Base-by-base conservation (phyloP, 345 rosid genomes). In the Corymbia maculata region DNA sequence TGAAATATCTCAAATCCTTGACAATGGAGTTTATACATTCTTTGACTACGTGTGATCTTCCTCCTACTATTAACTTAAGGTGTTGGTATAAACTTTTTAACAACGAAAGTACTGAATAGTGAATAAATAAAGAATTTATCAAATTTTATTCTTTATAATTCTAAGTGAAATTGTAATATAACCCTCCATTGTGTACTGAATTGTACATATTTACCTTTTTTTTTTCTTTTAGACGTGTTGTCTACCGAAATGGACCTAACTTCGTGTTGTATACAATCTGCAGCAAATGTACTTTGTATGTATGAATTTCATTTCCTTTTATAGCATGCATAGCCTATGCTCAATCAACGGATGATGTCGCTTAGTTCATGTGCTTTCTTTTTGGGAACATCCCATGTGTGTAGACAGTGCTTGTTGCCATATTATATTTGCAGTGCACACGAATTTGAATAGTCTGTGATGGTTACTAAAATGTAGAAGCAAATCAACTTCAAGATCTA, bases 151-250 rank as follows among this genome's bases (percentile, higher is more conserved):
- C 22, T 64, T n/a, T 64, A n/a, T n/a, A 36, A n/a, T 64, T 32
- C 75, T 64, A 64, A 64, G 75, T 64, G 19, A 64, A 64, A 64
- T n/a, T 64, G 75, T n/a, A 64, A 64, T 64, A 64, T n/a, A 64
- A 64, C 19, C 1, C 16, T n/a, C 30, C 6, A 64, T n/a, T n/a
- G 75, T n/a, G 17, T 13, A 64, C 75, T 36, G 17, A 28, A 64
- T 64, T 64, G 75, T 4, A n/a, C 75, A 64, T 64, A n/a, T 64
- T 64, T n/a, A 13, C 36, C n/a, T 26, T 11, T 10, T 57, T 59
- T 24, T 57, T 24, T 59, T 26, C 24, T 11, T 59, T 24, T 6
- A 64, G 75, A n/a, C 0, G 17, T 32, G 16, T n/a, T 64, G 9
- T n/a, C 36, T 13, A 64, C 36, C 9, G 2, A 64, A 64, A n/a